Percentiles rank a stretch among this genome's conserved stretches.
Evolutionary conservation across 1,284 basidiomycete genomes (phyloP).

Genomic region (Omphalotus olearius): DNA sequence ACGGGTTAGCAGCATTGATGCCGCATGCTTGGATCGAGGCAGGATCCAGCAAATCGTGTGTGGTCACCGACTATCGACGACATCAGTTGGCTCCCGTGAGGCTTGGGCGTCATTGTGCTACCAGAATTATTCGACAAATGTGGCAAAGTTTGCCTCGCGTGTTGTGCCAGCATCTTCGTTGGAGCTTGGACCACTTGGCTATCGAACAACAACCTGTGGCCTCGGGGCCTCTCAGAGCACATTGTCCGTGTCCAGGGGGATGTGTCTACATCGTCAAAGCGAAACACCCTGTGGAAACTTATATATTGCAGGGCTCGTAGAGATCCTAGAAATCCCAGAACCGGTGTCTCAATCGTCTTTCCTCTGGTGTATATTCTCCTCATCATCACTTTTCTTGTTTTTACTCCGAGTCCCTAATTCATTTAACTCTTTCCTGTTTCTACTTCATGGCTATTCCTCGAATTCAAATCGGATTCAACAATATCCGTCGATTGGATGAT

Average conservation of each 20-base stretch:
- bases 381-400: background rate
- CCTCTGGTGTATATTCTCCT: background rate
- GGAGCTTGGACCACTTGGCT: too few relatives aligned
- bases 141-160: too few relatives aligned
- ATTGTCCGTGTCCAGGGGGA: too few relatives aligned
- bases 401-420: background rate
- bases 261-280: too few relatives aligned
- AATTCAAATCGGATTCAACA: background rate
- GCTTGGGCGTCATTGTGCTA: too few relatives aligned
- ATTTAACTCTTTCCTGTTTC: background rate
- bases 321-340: background rate
- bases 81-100: too few relatives aligned
- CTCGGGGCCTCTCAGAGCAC: too few relatives aligned
- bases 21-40: background rate
- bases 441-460: background rate
- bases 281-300: background rate
- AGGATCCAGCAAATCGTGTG: background rate
- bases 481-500: background rate
- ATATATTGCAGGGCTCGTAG: background rate
- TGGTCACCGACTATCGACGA: too few relatives aligned
- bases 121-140: too few relatives aligned
- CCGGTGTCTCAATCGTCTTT: conserved; percentile 6
- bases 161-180: too few relatives aligned
- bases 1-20: too few relatives aligned
- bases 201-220: too few relatives aligned